phyloP scores from a whole-genome alignment of 805 yeast genomes.

The Metschnikowia vanudenii region DNA sequence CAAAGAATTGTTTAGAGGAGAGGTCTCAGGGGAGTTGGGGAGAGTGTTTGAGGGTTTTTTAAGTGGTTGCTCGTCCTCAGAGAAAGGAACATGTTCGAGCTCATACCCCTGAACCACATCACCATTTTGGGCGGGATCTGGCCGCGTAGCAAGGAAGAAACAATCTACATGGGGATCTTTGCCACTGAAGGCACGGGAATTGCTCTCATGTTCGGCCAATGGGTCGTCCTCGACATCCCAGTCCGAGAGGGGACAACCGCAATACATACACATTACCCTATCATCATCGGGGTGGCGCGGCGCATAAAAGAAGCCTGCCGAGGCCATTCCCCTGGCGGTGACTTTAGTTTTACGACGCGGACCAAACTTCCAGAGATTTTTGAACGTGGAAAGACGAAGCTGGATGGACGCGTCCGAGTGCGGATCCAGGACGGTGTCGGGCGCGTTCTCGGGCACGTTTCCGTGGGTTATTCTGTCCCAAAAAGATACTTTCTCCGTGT shows the following conservation, averaged over 20 bases:
- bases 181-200: slow-evolving; percentile 15
- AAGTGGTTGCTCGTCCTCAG: neutral
- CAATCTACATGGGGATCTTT: slow-evolving; percentile 19
- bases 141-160: slow-evolving; percentile 25
- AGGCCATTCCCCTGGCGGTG: slow-evolving; percentile 29
- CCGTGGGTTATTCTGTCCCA: slow-evolving; percentile 12
- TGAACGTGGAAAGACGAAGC: slow-evolving; percentile 20
- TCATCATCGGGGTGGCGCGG: slow-evolving; percentile 33
- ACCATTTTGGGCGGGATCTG: neutral
- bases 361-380: slow-evolving; percentile 18
- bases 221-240: slow-evolving; percentile 73
- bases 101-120: neutral
- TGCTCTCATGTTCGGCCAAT: slow-evolving; percentile 48
- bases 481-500: slow-evolving; percentile 11
- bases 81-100: slow-evolving; percentile 3
- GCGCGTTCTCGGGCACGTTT: too few relatives aligned
- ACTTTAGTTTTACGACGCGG: slow-evolving; percentile 9
- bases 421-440: slow-evolving; percentile 14
- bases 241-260: slow-evolving; percentile 31
- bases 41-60: neutral
- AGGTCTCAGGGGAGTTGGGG: neutral
- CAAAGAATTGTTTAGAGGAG: neutral
- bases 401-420: slow-evolving; percentile 11
- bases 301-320: slow-evolving; percentile 45
- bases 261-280: slow-evolving; percentile 32